phyloP scores from a whole-genome alignment of 192 early-diverging fungal genomes.

The Powellomyces hirtus region DNA sequence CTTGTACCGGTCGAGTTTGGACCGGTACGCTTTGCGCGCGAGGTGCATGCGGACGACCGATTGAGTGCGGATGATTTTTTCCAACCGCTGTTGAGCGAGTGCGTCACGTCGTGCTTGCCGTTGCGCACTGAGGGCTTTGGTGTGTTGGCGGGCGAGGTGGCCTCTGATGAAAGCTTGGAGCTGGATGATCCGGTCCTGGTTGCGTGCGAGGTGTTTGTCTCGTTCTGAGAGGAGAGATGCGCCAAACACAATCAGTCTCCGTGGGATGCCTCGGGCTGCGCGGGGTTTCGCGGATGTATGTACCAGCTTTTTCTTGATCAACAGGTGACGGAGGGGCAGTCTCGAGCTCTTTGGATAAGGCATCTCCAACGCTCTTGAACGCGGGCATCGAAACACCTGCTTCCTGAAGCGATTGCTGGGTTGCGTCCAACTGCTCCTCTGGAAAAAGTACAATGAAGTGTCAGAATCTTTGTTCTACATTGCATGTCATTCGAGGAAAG shows the following conservation, averaged over 20 bases:
- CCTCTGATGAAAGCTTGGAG: constrained; percentile 24
- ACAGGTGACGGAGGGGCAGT: constrained; percentile 31
- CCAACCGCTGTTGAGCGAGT: constrained; percentile 10
- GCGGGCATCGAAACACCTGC: constrained; percentile 82
- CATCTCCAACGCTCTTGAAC: constrained; percentile 79
- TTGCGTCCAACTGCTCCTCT: constrained; percentile 69
- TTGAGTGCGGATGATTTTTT: constrained; percentile 33
- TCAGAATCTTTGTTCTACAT: not conserved
- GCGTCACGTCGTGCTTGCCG: not conserved
- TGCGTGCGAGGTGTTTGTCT: constrained; percentile 1
- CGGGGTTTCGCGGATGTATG: not conserved
- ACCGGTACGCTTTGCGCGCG: constrained; percentile 29
- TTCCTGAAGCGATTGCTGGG: constrained; percentile 79
- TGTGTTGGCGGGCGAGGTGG: constrained; percentile 25
- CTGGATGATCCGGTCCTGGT: constrained; percentile 16
- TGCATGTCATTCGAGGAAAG: not conserved
- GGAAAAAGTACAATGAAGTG: not conserved
- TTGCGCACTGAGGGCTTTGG: not conserved
- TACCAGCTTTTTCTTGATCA: constrained; percentile 9
- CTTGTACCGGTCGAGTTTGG: constrained; percentile 8
- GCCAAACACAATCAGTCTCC: constrained; percentile 31
- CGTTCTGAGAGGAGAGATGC: constrained; percentile 17
- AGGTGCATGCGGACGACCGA: constrained; percentile 35
- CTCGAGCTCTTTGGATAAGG: constrained; percentile 49
- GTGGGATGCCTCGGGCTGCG: too few species aligned